Percentiles rank a stretch among this genome's conserved stretches.
phyloP scores from a whole-genome alignment of 345 rosid genomes.

The Gossypium ekmanianum region DNA sequence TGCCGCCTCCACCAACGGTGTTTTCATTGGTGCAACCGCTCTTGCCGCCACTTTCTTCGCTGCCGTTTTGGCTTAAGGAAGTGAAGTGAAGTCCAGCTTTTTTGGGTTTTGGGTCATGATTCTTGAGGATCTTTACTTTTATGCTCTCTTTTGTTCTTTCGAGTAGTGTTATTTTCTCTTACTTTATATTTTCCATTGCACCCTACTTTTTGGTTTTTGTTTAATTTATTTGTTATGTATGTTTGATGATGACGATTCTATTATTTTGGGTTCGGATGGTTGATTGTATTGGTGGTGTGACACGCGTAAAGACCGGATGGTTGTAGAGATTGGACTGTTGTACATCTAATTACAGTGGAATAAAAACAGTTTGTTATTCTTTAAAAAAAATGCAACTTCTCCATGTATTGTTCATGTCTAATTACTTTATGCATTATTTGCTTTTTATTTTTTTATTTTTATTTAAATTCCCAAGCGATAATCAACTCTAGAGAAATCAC shows the following conservation, averaged over 20 bases:
- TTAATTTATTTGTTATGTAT: constrained; percentile 23
- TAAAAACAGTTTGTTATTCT: constrained; percentile 35
- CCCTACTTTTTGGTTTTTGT: neutral
- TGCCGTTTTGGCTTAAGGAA: constrained; percentile 44
- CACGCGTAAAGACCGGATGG: constrained; percentile 22
- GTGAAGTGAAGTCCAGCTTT: neutral
- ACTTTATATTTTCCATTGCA: neutral
- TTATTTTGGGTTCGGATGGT: constrained; percentile 16
- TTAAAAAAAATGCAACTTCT: neutral
- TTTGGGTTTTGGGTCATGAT: constrained; percentile 22
- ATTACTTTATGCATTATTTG: neutral
- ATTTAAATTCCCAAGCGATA: neutral
- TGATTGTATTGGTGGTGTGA: constrained; percentile 17
- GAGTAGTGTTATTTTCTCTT: constrained; percentile 13
- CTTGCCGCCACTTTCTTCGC: constrained; percentile 50
- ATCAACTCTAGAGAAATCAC: neutral
- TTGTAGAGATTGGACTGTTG: constrained; percentile 35
- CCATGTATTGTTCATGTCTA: neutral
- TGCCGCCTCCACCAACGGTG: constrained; percentile 30
- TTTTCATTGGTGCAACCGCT: constrained; percentile 47
- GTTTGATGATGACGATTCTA: constrained; percentile 7
- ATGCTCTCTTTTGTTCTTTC: constrained; percentile 3
- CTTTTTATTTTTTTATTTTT: neutral
- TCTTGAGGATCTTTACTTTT: constrained; percentile 25
- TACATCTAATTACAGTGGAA: constrained; percentile 34